Conservation (phyloP, 768 basidiomycete species). For the Candolleomyces eurysporus region DNA sequence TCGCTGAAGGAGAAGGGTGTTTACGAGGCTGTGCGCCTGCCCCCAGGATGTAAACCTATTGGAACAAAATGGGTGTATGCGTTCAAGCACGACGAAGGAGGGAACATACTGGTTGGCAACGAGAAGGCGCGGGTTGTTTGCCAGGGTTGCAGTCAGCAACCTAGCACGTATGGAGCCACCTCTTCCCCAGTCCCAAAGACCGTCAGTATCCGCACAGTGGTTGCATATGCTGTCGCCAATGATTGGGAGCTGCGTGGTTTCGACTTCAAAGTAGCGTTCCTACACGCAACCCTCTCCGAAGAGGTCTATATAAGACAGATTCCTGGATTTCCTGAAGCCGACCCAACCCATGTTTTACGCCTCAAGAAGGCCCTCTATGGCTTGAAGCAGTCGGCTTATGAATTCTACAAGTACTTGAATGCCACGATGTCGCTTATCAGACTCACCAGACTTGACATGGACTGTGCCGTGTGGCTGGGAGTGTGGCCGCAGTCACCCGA, state of each 20-base stretch:
- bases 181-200: slow-evolving; percentile 28
- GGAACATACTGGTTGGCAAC: slow-evolving; percentile 23
- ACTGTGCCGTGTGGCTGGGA: slow-evolving; percentile 22
- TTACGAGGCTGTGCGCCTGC: slow-evolving; percentile 22
- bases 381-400: slow-evolving; percentile 26
- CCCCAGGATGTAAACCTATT: slow-evolving; percentile 25
- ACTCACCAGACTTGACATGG: slow-evolving; percentile 18
- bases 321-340: slow-evolving; percentile 16
- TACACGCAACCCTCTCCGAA: too few species aligned
- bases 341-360: slow-evolving; percentile 11
- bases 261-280: too few species aligned
- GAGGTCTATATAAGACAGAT: slow-evolving; percentile 16
- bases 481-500: slow-evolving; percentile 14
- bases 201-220: slow-evolving; percentile 17
- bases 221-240: too few species aligned
- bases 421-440: slow-evolving; percentile 11
- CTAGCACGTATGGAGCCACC: slow-evolving; percentile 33
- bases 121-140: slow-evolving; percentile 30
- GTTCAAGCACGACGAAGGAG: slow-evolving; percentile 36
- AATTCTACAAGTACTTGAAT: slow-evolving; percentile 21
- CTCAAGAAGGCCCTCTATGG: slow-evolving; percentile 30
- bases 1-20: slow-evolving; percentile 20
- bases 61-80: slow-evolving; percentile 32
- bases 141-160: too few species aligned
- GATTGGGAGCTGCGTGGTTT: too few species aligned